These are phyloP conservation scores for Bolboschoenus planiculmis DNA, from an alignment of 176 grass and related monocot genomes.

Conservation along the genomic window DNA sequence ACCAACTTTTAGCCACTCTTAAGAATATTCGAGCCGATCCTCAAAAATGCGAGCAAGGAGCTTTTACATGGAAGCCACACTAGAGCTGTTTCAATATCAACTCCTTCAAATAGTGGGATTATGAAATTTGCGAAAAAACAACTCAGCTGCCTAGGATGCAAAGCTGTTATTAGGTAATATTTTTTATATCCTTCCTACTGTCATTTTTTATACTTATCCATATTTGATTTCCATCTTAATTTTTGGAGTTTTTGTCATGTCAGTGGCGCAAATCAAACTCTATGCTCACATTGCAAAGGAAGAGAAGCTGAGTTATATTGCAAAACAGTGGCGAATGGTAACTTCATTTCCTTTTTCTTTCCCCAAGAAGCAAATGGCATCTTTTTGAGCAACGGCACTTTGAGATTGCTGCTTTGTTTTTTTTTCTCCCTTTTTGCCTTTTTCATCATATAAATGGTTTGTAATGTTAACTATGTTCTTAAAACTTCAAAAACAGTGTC, in stretches of 20 bases:
- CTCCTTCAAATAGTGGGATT: conserved; percentile 94
- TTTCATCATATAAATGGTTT: neutral
- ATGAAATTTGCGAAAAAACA: conserved; percentile 98
- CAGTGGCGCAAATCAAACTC: conserved; percentile 70
- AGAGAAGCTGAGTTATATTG: conserved; percentile 96
- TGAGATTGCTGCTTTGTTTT: no score
- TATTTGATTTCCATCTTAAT: neutral
- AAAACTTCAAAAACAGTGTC: conserved; percentile 41
- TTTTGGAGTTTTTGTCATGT: conserved; percentile 11
- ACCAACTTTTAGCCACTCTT: conserved; percentile 63
- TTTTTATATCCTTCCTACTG: neutral
- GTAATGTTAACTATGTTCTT: conserved; percentile 4
- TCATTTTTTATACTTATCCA: neutral
- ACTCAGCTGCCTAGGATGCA: conserved; percentile 90
- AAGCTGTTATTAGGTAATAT: conserved; percentile 82
- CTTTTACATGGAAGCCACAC: conserved; percentile 98
- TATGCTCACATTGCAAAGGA: conserved; percentile 94
- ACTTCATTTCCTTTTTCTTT: neutral
- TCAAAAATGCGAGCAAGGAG: conserved; percentile 94
- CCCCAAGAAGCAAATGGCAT: neutral
- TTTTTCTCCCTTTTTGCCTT: neutral
- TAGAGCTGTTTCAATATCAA: conserved; percentile 88
- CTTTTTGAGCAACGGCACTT: neutral
- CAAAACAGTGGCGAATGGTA: conserved; percentile 92
- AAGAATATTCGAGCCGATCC: conserved; percentile 95